Evolutionary conservation across 345 rosid genomes (phyloP), one percentile per base, ranked within the genome.

Genomic region (Arabis hirsuta): DNA sequence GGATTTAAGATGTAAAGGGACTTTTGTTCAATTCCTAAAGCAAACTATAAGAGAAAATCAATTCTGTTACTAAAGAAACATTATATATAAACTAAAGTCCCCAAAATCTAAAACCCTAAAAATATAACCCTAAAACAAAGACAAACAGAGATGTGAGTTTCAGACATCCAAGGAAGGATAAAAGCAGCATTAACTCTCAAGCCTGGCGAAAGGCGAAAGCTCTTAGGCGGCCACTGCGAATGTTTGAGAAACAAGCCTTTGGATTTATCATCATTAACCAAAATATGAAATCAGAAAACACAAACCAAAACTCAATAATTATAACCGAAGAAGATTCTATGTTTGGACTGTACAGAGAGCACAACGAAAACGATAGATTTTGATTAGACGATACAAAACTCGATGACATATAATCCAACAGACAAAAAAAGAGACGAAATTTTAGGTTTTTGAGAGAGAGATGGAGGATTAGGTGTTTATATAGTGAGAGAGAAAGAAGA

Each of bases 181-280:
- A 24, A 4, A 73, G 3, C 77, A 64, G 65, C 77, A 73, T 54
- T 4, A 73, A 14, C 77, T 73, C 77, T 85, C 90, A 79, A 84
- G 84, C 86, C 86, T 4, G 73, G 84, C 86, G 80, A 52, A 74
- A 88, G 88, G 87, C 86, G 86, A 87, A 84, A 87, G 60, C 47
- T 46, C 73, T 78, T 72, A 72, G 74, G 61, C 81, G 81, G 94
- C 94, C 81, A 86, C 96, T 90, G 96, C 90, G 85, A 90, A 88
- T 88, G 94, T 84, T 81, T 83, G 90, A 88, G 87, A 88, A 83
- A 84, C 88, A 79, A 87, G 83, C 86, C 86, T 81, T 82, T 34
- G 19, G 54, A 74, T 12, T 70, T 80, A 14, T 84, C 88, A 81
- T 82, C 84, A 78, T 67, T 0, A 67, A 74, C 55, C 5, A 34